Evolutionary conservation across 768 basidiomycete species (phyloP).

Genomic region (Boletus rex-veris): DNA sequence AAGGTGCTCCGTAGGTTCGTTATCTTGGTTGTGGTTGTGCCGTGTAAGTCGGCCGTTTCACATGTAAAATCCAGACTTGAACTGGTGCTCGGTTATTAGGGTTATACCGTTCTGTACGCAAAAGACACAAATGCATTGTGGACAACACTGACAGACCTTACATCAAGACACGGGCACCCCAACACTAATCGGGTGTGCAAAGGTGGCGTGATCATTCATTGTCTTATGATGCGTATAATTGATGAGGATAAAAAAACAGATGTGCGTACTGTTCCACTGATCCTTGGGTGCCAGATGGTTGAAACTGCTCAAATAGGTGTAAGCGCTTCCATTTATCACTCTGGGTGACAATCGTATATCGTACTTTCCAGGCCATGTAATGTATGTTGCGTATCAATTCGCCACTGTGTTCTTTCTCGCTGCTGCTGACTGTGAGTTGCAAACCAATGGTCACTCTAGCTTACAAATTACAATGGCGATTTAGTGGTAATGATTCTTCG

Average conservation of each 20-base stretch:
- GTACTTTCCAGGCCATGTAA: neutral
- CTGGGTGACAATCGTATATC: too few species aligned
- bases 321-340: too few species aligned
- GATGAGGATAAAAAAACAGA: too few species aligned
- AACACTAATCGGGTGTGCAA: too few species aligned
- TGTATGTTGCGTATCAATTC: neutral
- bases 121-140: neutral
- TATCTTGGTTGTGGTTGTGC: constrained; percentile 11
- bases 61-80: too few species aligned
- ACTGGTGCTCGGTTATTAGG: neutral
- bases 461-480: neutral
- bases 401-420: constrained; percentile 2
- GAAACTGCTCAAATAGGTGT: too few species aligned
- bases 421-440: constrained; percentile 3
- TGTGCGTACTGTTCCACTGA: too few species aligned
- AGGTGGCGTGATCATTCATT: too few species aligned
- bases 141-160: neutral
- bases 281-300: too few species aligned
- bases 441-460: neutral
- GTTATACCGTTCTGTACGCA: neutral
- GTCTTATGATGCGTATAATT: too few species aligned
- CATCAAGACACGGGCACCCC: neutral
- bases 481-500: constrained; percentile 4
- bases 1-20: neutral
- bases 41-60: neutral